A percentile compares a stretch with the other conserved stretches of the same genome.
Evolutionary conservation across 1,139 yeast species (phyloP).

Genomic region (Nakaseomyces bracarensis): DNA sequence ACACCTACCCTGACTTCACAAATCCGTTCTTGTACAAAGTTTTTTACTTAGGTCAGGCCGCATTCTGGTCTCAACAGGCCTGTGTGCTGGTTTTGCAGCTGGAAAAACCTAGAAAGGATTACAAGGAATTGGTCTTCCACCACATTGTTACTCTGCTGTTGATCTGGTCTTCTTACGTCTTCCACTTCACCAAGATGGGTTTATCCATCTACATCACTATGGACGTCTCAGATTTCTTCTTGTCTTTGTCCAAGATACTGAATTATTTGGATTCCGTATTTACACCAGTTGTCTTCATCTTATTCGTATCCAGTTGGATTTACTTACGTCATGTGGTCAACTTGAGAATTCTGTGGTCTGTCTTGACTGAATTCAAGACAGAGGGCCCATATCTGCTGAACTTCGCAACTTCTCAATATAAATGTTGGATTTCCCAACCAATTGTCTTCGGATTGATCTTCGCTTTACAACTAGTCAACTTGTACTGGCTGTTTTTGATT

Average conservation of each 20-base stretch:
- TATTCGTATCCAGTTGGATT: constrained; percentile 69
- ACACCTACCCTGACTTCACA: constrained; percentile 71
- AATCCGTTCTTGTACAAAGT: constrained; percentile 65
- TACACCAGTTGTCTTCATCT: constrained; percentile 56
- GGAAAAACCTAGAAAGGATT: constrained; percentile 94
- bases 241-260: constrained; percentile 73
- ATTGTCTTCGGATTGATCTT: constrained; percentile 71
- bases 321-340: constrained; percentile 85
- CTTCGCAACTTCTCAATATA: constrained; percentile 91
- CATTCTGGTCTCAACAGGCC: constrained; percentile 96
- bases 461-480: constrained; percentile 76
- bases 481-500: constrained; percentile 81
- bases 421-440: constrained; percentile 90
- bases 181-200: constrained; percentile 96
- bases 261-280: constrained; percentile 68
- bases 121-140: constrained; percentile 81
- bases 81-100: constrained; percentile 71
- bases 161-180: constrained; percentile 83
- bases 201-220: constrained; percentile 82
- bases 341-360: constrained; percentile 74
- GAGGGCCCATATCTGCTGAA: constrained; percentile 76
- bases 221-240: constrained; percentile 90
- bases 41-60: constrained; percentile 86
- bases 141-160: constrained; percentile 86
- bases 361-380: constrained; percentile 74